A percentile compares a stretch with the other conserved stretches of the same genome.
Evolutionary conservation across 208 protist species (phyloP).

Genomic region (Trypanosoma theileri): DNA sequence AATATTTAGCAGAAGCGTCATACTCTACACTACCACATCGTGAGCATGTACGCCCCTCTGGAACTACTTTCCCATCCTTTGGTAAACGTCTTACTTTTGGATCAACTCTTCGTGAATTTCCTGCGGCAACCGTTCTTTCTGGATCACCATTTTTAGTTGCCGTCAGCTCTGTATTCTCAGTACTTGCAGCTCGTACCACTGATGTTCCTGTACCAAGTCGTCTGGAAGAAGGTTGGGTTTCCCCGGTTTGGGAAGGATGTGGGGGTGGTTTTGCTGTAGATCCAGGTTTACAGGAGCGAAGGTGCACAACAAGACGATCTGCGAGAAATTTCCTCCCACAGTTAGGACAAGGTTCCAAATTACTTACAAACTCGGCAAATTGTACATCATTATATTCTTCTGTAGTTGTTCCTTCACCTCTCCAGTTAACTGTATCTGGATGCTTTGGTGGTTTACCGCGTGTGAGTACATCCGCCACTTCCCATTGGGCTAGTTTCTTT

Average conservation of each 20-base stretch:
- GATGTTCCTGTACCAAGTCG: not conserved
- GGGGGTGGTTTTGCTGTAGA: slow-evolving; percentile 43
- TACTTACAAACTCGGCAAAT: slow-evolving; percentile 86
- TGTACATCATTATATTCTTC: slow-evolving; percentile 82
- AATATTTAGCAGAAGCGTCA: slow-evolving; percentile 76
- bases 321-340: slow-evolving; percentile 88
- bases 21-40: slow-evolving; percentile 76
- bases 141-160: not conserved
- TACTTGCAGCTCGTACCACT: not conserved
- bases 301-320: slow-evolving; percentile 87
- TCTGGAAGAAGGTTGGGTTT: not conserved
- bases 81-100: slow-evolving; percentile 55
- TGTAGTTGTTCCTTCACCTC: slow-evolving; percentile 26
- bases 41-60: slow-evolving; percentile 48
- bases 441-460: slow-evolving; percentile 70
- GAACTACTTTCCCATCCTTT: slow-evolving; percentile 30
- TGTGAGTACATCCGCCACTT: slow-evolving; percentile 58
- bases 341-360: slow-evolving; percentile 89
- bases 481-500: slow-evolving; percentile 86
- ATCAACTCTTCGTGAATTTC: slow-evolving; percentile 24
- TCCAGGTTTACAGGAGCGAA: slow-evolving; percentile 86
- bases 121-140: not conserved
- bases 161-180: not conserved
- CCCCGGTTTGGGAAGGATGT: not conserved
- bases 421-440: slow-evolving; percentile 74